A percentile compares a stretch with the other conserved stretches of the same genome.
These are phyloP conservation scores for Diaporthe sp. DNA, from an alignment of 2,329 filamentous ascomycete genomes.

Conservation along the genomic window DNA sequence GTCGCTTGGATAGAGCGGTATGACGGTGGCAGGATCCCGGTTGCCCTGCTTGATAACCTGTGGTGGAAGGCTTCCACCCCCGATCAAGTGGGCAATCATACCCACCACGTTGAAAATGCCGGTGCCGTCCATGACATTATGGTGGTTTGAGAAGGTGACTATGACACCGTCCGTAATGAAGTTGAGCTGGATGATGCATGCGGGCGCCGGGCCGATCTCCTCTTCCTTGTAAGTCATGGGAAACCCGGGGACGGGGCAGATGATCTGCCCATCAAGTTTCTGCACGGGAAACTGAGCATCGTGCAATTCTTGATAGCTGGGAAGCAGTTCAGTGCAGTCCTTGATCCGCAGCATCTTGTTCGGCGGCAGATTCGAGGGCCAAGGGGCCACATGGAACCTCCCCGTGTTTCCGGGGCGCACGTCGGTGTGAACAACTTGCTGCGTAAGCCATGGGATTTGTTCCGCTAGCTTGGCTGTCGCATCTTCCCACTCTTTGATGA, in stretches of 20 bases:
- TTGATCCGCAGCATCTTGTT: conserved; percentile 2
- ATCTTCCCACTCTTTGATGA: background rate
- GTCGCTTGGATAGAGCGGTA: background rate
- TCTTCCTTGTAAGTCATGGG: background rate
- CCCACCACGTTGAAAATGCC: background rate
- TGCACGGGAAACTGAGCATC: background rate
- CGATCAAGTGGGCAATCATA: background rate
- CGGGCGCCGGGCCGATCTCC: background rate
- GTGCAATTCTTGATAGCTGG: background rate
- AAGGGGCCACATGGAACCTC: background rate
- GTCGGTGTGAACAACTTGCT: background rate
- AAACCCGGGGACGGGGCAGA: background rate
- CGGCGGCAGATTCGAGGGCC: background rate
- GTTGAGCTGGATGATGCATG: background rate
- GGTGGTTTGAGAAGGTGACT: background rate
- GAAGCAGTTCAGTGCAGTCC: background rate
- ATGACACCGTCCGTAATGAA: background rate
- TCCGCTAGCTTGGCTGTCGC: background rate
- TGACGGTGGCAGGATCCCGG: background rate
- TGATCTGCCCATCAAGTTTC: background rate
- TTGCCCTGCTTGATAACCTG: background rate
- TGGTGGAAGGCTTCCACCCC: background rate
- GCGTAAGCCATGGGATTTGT: background rate
- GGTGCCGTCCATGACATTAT: background rate
- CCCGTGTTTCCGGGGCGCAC: background rate